Base-by-base conservation (phyloP, 805 yeast genomes). In the Candida vartiovaarae region DNA sequence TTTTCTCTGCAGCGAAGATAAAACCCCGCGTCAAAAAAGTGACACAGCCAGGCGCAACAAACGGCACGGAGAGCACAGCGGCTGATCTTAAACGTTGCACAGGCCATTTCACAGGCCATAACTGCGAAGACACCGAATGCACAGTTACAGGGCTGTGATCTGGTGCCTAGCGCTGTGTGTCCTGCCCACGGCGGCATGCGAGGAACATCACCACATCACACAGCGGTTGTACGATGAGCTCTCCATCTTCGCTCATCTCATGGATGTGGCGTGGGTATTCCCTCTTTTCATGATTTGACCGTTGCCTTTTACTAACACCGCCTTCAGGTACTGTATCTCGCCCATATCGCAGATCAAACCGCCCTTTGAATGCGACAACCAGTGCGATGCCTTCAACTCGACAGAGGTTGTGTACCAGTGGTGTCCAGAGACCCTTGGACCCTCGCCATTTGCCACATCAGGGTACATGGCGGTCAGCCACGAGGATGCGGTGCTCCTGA, bases 281-380 rank as follows among this genome's bases (percentile, higher is more conserved):
- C 34, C 34, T 8, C 11, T n/a, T 6, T 15, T 37, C 8, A n/a
- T 8, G 28, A 5, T 6, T 8, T 27, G 26, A n/a, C 4, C 27
- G 5, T 6, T 4, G 8, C 5, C n/a, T 24, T 3, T 5, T n/a
- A 28, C 23, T 10, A 27, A 36, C 39, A 28, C 5, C 23, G 15
- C 6, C 8, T 29, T 29, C 32, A 38, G 41, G 4, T 57, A 56
- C 36, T 58, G 62, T 33, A 50, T 58, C 1, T 55, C 62, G 1
- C 52, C 55, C 3, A 27, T 51, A 4, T 38, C 55, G 0, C 35
- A 38, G 20, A 56, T 58, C 4, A 29, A 41, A 4, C 39, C 44
- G 4, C 62, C 62, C 2, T 58, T 56, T 23, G 24, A 39, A 3
- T 58, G 62, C 34, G 58, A 56, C n/a, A 51, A 50, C 34, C 46